Evolutionary conservation across 805 yeast genomes (phyloP).

Genomic region (Saccharomyces paradoxus): DNA sequence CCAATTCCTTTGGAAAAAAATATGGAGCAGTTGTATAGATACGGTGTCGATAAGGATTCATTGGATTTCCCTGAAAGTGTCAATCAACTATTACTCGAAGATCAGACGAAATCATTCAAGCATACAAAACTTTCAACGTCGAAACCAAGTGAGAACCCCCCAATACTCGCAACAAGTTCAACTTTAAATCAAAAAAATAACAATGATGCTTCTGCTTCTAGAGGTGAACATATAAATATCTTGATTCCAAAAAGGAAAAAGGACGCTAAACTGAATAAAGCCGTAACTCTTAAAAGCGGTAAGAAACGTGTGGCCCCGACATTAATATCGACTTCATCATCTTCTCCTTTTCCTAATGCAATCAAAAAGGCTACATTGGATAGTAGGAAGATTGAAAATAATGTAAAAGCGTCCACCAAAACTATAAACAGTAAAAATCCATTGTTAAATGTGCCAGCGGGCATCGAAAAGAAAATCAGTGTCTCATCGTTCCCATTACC

Average conservation of each 20-base stretch:
- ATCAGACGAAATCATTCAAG: conserved; percentile 39
- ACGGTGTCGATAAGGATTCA: conserved; percentile 82
- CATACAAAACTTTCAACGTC: conserved; percentile 7
- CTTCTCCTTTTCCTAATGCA: not conserved
- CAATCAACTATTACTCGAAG: conserved; percentile 68
- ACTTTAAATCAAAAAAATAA: not conserved
- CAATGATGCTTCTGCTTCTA: not conserved
- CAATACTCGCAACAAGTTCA: conserved; percentile 5
- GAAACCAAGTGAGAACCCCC: conserved; percentile 2
- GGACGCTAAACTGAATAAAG: conserved; percentile 33
- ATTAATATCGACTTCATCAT: conserved; percentile 39
- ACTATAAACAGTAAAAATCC: not conserved
- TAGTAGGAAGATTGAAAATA: not conserved
- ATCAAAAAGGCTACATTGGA: not conserved
- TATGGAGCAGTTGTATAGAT: conserved; percentile 63
- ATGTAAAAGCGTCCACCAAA: not conserved
- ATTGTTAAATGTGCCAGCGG: conserved; percentile 3
- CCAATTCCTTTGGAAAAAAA: conserved; percentile 58
- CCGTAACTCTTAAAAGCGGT: conserved; percentile 66
- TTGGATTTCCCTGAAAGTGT: conserved; percentile 81
- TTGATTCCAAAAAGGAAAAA: conserved; percentile 26
- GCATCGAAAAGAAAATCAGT: conserved; percentile 30
- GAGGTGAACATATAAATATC: conserved; percentile 14
- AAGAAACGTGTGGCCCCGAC: conserved; percentile 69
- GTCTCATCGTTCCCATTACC: conserved; percentile 47